These are phyloP conservation scores for Nectriaceae sp. DNA, from an alignment of 2,329 filamentous ascomycete species.

Conservation along the genomic window DNA sequence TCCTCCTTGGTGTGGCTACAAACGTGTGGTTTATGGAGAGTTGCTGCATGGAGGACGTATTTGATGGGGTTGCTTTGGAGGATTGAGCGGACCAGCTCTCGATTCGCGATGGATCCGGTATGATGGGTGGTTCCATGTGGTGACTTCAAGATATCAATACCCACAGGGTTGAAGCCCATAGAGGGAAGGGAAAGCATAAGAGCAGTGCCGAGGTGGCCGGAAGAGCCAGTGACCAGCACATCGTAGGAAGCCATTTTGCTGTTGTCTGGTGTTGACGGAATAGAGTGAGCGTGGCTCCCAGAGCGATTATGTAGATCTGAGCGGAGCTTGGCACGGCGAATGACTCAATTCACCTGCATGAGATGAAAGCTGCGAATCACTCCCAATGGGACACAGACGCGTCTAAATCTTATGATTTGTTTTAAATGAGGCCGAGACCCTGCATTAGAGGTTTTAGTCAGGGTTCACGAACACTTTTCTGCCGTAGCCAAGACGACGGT, in stretches of 20 bases:
- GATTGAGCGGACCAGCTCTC: conserved; percentile 33
- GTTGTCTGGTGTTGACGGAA: neutral
- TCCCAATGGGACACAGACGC: too few relatives aligned
- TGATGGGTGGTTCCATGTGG: conserved; percentile 32
- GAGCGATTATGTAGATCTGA: neutral
- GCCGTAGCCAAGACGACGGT: too few relatives aligned
- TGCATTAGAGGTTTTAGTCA: too few relatives aligned
- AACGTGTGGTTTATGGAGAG: conserved; percentile 51
- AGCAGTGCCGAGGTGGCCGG: conserved; percentile 48
- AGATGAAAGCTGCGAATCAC: too few relatives aligned
- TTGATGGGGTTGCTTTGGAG: conserved; percentile 35
- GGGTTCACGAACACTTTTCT: too few relatives aligned
- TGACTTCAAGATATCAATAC: conserved; percentile 45
- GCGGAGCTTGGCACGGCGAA: neutral
- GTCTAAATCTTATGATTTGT: too few relatives aligned
- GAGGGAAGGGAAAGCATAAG: conserved; percentile 45
- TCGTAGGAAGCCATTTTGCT: conserved; percentile 23
- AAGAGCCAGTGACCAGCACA: conserved; percentile 48
- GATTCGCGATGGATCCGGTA: conserved; percentile 41
- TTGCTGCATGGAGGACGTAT: conserved; percentile 47
- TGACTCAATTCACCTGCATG: conserved; percentile 3
- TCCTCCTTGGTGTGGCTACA: conserved; percentile 44
- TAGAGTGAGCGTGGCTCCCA: neutral
- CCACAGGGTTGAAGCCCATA: conserved; percentile 42
- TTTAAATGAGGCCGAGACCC: too few relatives aligned